Percentiles rank a stretch among this genome's conserved stretches.
Conservation (phyloP, 495 filamentous ascomycete genomes). For the Daldinia decipiens region DNA sequence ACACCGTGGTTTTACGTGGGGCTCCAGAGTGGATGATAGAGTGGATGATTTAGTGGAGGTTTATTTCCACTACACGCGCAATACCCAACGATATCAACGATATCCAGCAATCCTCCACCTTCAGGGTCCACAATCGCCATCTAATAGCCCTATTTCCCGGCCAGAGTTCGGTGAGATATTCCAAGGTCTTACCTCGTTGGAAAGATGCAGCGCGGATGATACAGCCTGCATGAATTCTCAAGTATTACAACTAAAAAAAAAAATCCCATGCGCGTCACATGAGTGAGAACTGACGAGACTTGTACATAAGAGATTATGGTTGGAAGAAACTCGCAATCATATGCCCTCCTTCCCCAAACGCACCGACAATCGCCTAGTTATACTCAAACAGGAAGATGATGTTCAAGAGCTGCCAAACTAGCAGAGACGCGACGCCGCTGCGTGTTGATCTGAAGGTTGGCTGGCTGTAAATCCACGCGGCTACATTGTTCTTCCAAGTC, state of each 20-base stretch:
- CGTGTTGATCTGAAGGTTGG: background rate
- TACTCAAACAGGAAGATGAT: slow-evolving; percentile 1
- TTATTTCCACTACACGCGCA: slow-evolving; percentile 37
- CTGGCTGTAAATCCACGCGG: background rate
- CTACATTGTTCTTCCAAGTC: slow-evolving; percentile 2
- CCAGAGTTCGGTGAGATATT: slow-evolving; percentile 43
- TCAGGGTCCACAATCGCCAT: slow-evolving; percentile 32
- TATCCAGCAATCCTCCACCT: background rate
- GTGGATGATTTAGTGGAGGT: slow-evolving; percentile 43
- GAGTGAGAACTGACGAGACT: slow-evolving; percentile 37
- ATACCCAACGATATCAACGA: background rate
- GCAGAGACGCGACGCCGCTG: background rate
- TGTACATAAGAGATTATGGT: background rate
- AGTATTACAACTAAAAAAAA: slow-evolving; percentile 18
- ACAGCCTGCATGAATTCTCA: slow-evolving; percentile 31
- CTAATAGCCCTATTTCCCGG: slow-evolving; percentile 32
- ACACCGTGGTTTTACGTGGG: slow-evolving; percentile 8
- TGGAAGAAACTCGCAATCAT: slow-evolving; percentile 29
- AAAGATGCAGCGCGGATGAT: slow-evolving; percentile 12
- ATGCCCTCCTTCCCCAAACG: background rate
- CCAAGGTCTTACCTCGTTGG: slow-evolving; percentile 44
- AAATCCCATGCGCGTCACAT: slow-evolving; percentile 29
- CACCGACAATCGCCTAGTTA: background rate
- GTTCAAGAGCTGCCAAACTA: background rate
- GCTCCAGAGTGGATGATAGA: slow-evolving; percentile 1